Percentiles rank a stretch among this genome's conserved stretches.
phyloP scores from a whole-genome alignment of 164 flowering plant genomes.

The Vitis rupestris region DNA sequence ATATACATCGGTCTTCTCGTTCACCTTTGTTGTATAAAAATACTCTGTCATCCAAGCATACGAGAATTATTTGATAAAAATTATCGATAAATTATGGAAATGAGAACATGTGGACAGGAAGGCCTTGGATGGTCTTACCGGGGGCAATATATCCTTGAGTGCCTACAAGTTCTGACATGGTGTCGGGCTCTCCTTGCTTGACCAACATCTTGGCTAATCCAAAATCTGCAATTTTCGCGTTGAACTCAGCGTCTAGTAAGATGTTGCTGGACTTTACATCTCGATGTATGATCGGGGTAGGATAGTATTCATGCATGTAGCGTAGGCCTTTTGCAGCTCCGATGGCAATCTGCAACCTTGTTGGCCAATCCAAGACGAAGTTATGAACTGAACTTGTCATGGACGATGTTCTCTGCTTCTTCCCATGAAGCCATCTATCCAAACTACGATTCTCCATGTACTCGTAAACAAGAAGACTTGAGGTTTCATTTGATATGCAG shows the following conservation, averaged over 20 bases:
- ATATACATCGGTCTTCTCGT: conserved; percentile 76
- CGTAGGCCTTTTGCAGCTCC: conserved; percentile 30
- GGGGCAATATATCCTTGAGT: conserved; percentile 92
- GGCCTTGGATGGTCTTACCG: conserved; percentile 35
- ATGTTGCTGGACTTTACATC: conserved; percentile 91
- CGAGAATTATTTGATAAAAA: conserved; percentile 20
- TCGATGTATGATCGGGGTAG: conserved; percentile 59
- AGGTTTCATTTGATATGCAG: conserved; percentile 62
- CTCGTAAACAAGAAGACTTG: conserved; percentile 85
- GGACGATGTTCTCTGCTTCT: conserved; percentile 20
- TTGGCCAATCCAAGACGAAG: too few species aligned
- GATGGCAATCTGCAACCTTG: too few species aligned
- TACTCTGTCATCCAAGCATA: conserved; percentile 54
- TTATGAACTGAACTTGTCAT: too few species aligned
- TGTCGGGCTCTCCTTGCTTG: conserved; percentile 42
- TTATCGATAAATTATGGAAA: neutral
- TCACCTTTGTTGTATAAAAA: conserved; percentile 60
- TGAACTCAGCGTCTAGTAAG: conserved; percentile 62
- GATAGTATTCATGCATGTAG: conserved; percentile 87
- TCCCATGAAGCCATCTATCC: conserved; percentile 69
- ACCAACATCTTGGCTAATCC: conserved; percentile 72
- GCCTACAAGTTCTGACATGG: conserved; percentile 76
- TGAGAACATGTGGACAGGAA: neutral
- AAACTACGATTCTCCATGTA: conserved; percentile 82
- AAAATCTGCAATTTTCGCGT: conserved; percentile 78